Base-by-base conservation (phyloP, 225 moss, liverwort and hornwort species). In the Thuidium tamariscinum region DNA sequence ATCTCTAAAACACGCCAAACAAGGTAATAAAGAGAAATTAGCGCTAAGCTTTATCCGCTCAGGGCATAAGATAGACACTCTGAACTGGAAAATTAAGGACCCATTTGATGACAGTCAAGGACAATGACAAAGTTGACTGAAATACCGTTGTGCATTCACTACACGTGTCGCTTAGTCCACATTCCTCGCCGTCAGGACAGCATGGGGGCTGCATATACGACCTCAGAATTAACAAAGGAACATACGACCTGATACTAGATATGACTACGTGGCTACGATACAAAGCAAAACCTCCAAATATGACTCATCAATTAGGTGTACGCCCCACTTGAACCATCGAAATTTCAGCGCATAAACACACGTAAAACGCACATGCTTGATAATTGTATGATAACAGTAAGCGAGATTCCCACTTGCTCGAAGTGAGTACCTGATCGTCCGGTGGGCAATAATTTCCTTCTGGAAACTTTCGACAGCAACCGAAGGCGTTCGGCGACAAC, bases 401-500 rank as follows among this genome's bases (percentile, higher is more conserved):
- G 61, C 27, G 64, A 75, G 30, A 84, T 44, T 84, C 64, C 65
- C 34, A 69, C 36, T 59, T 85, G 56, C 41, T 79, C 62, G 18
- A 65, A 79, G 67, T 36, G 83, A 60, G 54, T 88, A 99, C 98
- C 97, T 99, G 98, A 86, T 99, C 98, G 80, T 99, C 98, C 42
- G 98, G 98, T 61, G 98, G 98, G 88, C 98, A 99, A 82, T 99
- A 99, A 55, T 93, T 89, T 59, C 94, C 94, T 85, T 95, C 94
- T 25, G 97, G 91, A 87, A 99, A 99, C 75, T 86, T 93, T 86
- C 98, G 97, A 87, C 98, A 99, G 88, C 98, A 99, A 73, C 98
- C 96, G 83, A 99, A 99, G 68, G 98, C 98, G 86, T 99, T 97
- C 41, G 98, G 98, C 62, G 98, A 99, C 82, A 99, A 64, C 94